A percentile compares a stretch with the other conserved stretches of the same genome.
phyloP scores from a whole-genome alignment of 352 stramenopile species.

The Blastocystis sp. region DNA sequence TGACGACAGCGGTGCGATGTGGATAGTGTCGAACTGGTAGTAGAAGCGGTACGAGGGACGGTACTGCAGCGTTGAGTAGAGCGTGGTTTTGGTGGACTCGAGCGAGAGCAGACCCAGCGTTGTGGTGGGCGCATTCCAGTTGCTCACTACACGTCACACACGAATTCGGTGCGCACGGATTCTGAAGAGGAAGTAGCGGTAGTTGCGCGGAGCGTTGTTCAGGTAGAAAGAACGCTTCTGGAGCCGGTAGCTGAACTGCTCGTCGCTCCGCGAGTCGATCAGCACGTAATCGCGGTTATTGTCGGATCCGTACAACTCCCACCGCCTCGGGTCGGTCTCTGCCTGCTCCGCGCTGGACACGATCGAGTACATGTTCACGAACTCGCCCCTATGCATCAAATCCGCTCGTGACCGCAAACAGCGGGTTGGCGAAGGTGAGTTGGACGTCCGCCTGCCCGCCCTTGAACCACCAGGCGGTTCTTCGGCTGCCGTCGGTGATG shows the following conservation, averaged over 20 bases:
- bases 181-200: conserved; percentile 3
- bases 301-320: conserved; percentile 43
- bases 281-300: conserved; percentile 27
- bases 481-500: conserved; percentile 6
- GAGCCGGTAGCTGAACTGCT: conserved; percentile 20
- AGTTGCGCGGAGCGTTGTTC: conserved; percentile 32
- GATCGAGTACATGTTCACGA: conserved; percentile 60
- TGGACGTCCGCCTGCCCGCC: background rate
- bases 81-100: background rate
- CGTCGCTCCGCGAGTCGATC: background rate
- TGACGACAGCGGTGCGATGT: conserved; percentile 24
- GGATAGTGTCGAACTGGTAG: conserved; percentile 37
- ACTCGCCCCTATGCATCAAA: conserved; percentile 29
- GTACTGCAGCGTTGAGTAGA: background rate
- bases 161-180: background rate
- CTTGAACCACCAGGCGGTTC: conserved; percentile 21
- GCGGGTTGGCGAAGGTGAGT: conserved; percentile 14
- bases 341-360: conserved; percentile 14
- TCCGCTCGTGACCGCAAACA: background rate
- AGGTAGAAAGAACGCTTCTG: conserved; percentile 8
- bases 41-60: background rate
- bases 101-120: background rate
- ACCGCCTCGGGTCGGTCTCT: background rate
- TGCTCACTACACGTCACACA: conserved; percentile 37
- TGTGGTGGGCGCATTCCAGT: background rate